These are phyloP conservation scores for Gomphus sp. DNA, from an alignment of 1,284 basidiomycete genomes.

Conservation along the genomic window DNA sequence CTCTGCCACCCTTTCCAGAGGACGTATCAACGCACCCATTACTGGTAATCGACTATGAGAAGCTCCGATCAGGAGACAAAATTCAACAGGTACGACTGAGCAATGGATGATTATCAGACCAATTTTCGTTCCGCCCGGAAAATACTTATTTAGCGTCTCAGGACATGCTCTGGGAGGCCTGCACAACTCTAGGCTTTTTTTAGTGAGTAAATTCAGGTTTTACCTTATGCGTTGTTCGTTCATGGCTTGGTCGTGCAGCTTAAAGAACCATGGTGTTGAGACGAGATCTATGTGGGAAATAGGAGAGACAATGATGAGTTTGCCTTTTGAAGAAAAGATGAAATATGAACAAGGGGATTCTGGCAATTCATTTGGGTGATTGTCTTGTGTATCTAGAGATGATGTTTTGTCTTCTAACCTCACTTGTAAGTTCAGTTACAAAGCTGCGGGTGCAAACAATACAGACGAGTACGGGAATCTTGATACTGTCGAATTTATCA, in stretches of 20 bases:
- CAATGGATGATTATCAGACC: neutral
- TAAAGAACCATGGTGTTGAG: slow-evolving; percentile 54
- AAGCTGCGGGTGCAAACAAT: slow-evolving; percentile 51
- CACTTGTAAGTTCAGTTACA: slow-evolving; percentile 35
- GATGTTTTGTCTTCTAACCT: too few relatives aligned
- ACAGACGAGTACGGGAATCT: slow-evolving; percentile 47
- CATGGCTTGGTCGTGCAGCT: neutral
- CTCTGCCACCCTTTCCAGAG: slow-evolving; percentile 35
- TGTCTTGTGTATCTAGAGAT: too few relatives aligned
- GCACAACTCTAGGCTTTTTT: slow-evolving; percentile 44
- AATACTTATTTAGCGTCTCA: neutral
- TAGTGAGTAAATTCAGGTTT: slow-evolving; percentile 29
- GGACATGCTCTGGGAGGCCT: slow-evolving; percentile 39
- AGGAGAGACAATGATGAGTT: slow-evolving; percentile 44
- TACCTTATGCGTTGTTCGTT: neutral
- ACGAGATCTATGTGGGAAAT: slow-evolving; percentile 51
- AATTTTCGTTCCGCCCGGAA: neutral
- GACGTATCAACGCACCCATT: slow-evolving; percentile 39
- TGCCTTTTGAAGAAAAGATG: slow-evolving; percentile 55
- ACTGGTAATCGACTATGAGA: slow-evolving; percentile 41
- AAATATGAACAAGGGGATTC: slow-evolving; percentile 57
- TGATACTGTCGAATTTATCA: slow-evolving; percentile 58
- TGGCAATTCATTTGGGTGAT: slow-evolving; percentile 52
- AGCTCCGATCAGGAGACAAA: slow-evolving; percentile 26
- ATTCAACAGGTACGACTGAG: slow-evolving; percentile 15